phyloP scores from a whole-genome alignment of 805 yeast genomes.

The Barnettozyma sp. region DNA sequence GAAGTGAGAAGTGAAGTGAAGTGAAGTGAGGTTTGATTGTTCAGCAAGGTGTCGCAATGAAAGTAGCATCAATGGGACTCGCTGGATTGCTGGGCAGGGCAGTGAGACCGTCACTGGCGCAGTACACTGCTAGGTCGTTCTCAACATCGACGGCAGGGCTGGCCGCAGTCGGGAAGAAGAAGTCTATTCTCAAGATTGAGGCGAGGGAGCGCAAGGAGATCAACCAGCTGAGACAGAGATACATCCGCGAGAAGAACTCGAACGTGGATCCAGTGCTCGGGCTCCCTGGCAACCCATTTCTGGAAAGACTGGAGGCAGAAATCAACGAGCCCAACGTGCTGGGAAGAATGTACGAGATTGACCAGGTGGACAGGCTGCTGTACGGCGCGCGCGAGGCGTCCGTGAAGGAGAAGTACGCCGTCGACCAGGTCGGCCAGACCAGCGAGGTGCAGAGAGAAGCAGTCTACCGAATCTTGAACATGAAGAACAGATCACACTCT shows the following conservation, averaged over 20 bases:
- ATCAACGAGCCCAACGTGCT: conserved; percentile 59
- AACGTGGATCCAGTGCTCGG: conserved; percentile 80
- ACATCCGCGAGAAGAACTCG: conserved; percentile 19
- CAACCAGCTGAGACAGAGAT: conserved; percentile 24
- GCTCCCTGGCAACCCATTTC: conserved; percentile 53
- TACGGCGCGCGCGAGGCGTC: conserved; percentile 70
- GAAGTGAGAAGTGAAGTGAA: no score
- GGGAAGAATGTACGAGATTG: conserved; percentile 49
- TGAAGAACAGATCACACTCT: conserved; percentile 58
- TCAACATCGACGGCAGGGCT: no score
- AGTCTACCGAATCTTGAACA: conserved; percentile 60
- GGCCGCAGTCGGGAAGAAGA: conserved; percentile 11
- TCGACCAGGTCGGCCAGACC: conserved; percentile 27
- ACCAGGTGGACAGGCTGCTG: conserved; percentile 67
- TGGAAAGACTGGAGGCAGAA: conserved; percentile 59
- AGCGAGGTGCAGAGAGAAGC: conserved; percentile 60
- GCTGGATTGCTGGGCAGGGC: conserved; percentile 13
- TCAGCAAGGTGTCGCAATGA: no score
- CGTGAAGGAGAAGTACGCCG: conserved; percentile 26
- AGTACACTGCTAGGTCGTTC: background rate
- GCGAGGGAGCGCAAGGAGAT: conserved; percentile 23
- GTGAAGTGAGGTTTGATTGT: no score
- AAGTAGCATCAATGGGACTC: no score
- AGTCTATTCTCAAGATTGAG: conserved; percentile 22
- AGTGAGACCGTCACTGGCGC: conserved; percentile 5